These are phyloP conservation scores for Tympanopsis confertula DNA, from an alignment of 2,329 filamentous ascomycete genomes.

Conservation along the genomic window DNA sequence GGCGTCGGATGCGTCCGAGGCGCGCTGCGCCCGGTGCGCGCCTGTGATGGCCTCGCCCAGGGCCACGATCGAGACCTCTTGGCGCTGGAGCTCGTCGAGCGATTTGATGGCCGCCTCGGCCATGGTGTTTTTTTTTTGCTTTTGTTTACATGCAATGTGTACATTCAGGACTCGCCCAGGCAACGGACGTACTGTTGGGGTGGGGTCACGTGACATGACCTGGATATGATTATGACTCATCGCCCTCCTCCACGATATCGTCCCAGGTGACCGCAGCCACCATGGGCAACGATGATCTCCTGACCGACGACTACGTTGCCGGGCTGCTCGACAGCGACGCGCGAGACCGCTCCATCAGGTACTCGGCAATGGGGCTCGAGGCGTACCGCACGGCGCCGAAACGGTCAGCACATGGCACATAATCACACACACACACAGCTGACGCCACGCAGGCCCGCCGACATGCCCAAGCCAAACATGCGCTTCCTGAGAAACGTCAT, in stretches of 20 bases:
- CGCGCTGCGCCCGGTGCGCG: conserved; percentile 37
- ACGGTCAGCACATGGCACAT: conserved; percentile 31
- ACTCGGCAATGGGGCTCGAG: conserved; percentile 63
- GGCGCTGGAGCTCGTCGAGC: conserved; percentile 41
- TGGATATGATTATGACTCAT: neutral
- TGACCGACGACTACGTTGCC: conserved; percentile 71
- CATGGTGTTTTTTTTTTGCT: conserved; percentile 9
- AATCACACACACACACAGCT: conserved; percentile 10
- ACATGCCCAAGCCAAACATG: conserved; percentile 79
- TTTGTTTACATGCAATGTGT: conserved; percentile 14
- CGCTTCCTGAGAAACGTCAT: conserved; percentile 82
- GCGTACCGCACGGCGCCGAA: conserved; percentile 32
- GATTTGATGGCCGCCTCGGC: conserved; percentile 29
- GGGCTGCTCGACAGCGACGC: conserved; percentile 72
- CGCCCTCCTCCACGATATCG: neutral
- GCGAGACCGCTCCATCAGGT: conserved; percentile 58
- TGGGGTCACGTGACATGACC: too few species aligned
- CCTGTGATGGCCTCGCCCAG: conserved; percentile 65
- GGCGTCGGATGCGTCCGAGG: conserved; percentile 61
- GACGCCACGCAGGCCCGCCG: conserved; percentile 37
- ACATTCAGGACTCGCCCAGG: too few species aligned
- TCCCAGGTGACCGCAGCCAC: neutral
- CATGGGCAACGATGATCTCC: conserved; percentile 30
- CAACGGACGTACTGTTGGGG: too few species aligned
- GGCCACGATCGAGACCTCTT: conserved; percentile 63